Evolutionary conservation across 2,329 filamentous ascomycete genomes (phyloP).

Genomic region (Stagonosporopsis chrysanthemi): DNA sequence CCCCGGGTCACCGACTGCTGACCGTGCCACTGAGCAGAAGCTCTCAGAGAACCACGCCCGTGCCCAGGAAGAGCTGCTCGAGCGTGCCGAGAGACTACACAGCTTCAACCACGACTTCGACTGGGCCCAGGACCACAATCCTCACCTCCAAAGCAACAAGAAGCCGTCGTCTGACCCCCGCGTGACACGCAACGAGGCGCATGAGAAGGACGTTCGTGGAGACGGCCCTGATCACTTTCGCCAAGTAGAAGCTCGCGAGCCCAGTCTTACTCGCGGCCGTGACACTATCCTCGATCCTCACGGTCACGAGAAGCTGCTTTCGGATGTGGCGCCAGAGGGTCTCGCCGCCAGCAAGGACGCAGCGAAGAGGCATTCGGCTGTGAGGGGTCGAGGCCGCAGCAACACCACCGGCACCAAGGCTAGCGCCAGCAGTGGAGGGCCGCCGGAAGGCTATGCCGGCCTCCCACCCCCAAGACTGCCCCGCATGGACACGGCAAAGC

Average conservation of each 20-base stretch:
- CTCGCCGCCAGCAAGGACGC: constrained; percentile 41
- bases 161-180: constrained; percentile 65
- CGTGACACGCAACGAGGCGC: constrained; percentile 67
- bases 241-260: constrained; percentile 57
- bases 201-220: constrained; percentile 79
- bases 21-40: constrained; percentile 50
- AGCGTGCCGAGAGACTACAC: constrained; percentile 62
- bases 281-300: constrained; percentile 74
- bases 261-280: constrained; percentile 68
- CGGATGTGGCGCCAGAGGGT: constrained; percentile 69
- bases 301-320: constrained; percentile 73
- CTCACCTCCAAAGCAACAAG: constrained; percentile 62
- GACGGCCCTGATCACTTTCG: constrained; percentile 77
- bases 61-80: constrained; percentile 64
- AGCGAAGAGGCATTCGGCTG: constrained; percentile 57
- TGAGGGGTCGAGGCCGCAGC: constrained; percentile 39
- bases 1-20: constrained; percentile 43
- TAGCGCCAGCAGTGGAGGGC: constrained; percentile 40
- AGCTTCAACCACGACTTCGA: constrained; percentile 82
- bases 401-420: constrained; percentile 42
- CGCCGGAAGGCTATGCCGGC: constrained; percentile 52
- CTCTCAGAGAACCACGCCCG: constrained; percentile 51
- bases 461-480: constrained; percentile 68
- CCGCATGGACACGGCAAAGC: constrained; percentile 69
- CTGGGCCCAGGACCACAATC: constrained; percentile 65